Evolutionary conservation across 2,329 filamentous ascomycete genomes (phyloP).

Genomic region (Verticillium nonalfalfae): DNA sequence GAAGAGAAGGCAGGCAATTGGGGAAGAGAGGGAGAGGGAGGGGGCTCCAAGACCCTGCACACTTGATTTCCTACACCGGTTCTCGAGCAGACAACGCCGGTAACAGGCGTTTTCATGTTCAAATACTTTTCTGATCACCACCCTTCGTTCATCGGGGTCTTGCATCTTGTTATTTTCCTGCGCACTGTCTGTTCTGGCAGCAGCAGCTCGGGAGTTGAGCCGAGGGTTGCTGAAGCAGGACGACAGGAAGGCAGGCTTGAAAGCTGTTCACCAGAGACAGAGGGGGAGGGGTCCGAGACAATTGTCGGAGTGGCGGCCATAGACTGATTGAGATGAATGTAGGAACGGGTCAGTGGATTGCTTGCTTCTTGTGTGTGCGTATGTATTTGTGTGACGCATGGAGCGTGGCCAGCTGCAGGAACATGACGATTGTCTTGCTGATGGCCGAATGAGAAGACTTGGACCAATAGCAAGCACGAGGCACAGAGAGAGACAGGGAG

Average conservation of each 20-base stretch:
- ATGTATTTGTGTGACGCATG: neutral
- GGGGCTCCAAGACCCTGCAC: neutral
- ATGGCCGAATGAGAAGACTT: neutral
- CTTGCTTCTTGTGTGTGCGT: neutral
- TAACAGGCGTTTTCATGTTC: neutral
- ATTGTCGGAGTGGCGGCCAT: neutral
- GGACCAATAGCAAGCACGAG: neutral
- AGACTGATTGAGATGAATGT: neutral
- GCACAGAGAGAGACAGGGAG: neutral
- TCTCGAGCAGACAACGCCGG: neutral
- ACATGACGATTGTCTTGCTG: neutral
- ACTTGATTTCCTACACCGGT: neutral
- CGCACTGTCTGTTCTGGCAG: neutral
- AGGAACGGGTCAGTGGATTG: neutral
- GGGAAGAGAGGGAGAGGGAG: neutral
- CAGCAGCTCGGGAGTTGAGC: neutral
- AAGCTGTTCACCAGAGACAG: neutral
- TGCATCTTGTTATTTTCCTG: neutral
- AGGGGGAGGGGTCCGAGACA: neutral
- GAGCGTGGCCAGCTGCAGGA: neutral
- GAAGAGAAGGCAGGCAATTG: neutral
- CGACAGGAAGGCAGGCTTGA: neutral
- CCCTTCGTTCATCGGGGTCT: neutral
- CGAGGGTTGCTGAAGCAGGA: neutral
- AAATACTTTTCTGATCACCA: neutral